phyloP scores from a whole-genome alignment of 306 rosid genomes.

The Lathyrus aphaca region DNA sequence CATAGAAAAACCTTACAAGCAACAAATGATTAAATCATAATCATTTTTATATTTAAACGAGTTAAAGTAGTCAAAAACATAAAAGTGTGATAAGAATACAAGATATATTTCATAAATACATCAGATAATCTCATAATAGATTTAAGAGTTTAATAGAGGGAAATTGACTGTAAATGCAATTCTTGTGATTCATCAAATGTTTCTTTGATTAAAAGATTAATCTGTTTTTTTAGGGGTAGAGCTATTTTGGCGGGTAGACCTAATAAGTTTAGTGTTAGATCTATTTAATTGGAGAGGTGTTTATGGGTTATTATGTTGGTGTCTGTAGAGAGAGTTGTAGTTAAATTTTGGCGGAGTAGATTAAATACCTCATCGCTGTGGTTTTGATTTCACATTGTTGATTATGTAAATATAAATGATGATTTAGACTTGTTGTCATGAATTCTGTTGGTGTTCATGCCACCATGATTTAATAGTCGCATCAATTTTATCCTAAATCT shows the following conservation, averaged over 20 bases:
- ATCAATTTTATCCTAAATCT: too few species aligned
- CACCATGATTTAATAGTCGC: background rate
- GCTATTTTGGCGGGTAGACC: too few species aligned
- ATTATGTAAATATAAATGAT: conserved; percentile 32
- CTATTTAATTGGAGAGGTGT: conserved; percentile 32
- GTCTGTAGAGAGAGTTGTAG: conserved; percentile 27
- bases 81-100: too few species aligned
- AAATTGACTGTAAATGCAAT: conserved; percentile 53
- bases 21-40: too few species aligned
- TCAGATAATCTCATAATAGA: conserved; percentile 54
- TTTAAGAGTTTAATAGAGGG: conserved; percentile 66
- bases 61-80: too few species aligned
- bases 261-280: conserved; percentile 25
- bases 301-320: conserved; percentile 13
- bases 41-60: too few species aligned
- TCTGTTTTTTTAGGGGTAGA: conserved; percentile 48
- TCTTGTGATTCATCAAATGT: conserved; percentile 27
- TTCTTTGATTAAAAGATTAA: conserved; percentile 35
- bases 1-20: too few species aligned
- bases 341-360: conserved; percentile 44
- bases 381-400: conserved; percentile 17
- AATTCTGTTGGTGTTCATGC: background rate
- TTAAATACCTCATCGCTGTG: conserved; percentile 13
- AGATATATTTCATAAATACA: too few species aligned
- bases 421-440: background rate